phyloP scores from a whole-genome alignment of 306 rosid genomes.

The Parietaria judaica region DNA sequence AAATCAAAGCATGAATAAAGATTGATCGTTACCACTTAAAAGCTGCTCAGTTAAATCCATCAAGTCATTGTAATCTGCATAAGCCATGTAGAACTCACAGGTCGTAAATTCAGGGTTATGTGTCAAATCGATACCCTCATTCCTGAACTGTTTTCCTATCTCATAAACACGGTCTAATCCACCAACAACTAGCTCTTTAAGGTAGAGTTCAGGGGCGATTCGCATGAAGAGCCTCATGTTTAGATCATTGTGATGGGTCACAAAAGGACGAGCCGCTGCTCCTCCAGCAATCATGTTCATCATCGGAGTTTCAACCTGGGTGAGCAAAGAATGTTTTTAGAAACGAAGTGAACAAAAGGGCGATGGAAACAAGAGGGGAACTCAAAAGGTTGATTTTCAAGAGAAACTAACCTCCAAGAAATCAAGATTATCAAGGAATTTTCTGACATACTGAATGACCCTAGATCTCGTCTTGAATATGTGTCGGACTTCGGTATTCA shows the following conservation, averaged over 20 bases:
- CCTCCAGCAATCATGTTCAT: conserved; percentile 98
- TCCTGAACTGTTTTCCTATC: conserved; percentile 95
- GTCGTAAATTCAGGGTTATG: conserved; percentile 96
- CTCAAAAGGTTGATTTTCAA: background rate
- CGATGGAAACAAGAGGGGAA: background rate
- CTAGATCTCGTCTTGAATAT: conserved; percentile 73
- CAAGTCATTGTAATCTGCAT: conserved; percentile 69
- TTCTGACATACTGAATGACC: conserved; percentile 54
- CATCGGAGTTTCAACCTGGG: conserved; percentile 97
- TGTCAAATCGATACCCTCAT: conserved; percentile 95
- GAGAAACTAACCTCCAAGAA: conserved; percentile 76
- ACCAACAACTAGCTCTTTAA: conserved; percentile 88
- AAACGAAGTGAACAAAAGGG: background rate
- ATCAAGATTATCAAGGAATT: conserved; percentile 65
- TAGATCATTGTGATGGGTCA: conserved; percentile 84
- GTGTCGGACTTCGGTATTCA: conserved; percentile 70
- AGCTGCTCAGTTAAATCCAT: conserved; percentile 81
- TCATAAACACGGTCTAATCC: conserved; percentile 97
- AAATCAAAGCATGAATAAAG: background rate
- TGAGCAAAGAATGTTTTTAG: conserved; percentile 4
- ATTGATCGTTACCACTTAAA: conserved; percentile 61
- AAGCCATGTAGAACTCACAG: conserved; percentile 96
- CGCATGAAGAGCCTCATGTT: conserved; percentile 82
- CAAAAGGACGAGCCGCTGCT: conserved; percentile 94
- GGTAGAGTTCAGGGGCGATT: conserved; percentile 92